Conservation (phyloP, 768 basidiomycete species). For the Suillus hirtellus region DNA sequence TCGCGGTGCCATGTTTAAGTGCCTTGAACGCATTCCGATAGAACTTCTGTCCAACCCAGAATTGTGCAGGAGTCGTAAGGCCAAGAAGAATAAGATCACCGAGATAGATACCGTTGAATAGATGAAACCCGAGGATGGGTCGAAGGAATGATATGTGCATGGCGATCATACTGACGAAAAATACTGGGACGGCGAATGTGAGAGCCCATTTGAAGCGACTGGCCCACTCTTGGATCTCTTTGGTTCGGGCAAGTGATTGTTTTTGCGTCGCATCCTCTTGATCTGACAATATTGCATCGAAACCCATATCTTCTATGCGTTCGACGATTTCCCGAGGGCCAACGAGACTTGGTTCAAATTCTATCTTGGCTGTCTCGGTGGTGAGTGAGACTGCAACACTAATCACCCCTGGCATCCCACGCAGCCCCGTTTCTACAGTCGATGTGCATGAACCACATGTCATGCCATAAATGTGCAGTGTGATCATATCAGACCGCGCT, state of each 20-base stretch:
- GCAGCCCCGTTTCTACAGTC: slow-evolving; percentile 71
- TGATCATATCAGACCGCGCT: slow-evolving; percentile 63
- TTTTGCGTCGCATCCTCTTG: slow-evolving; percentile 82
- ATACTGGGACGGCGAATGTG: slow-evolving; percentile 88
- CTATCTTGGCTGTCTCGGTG: slow-evolving; percentile 71
- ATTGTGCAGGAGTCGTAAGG: slow-evolving; percentile 90
- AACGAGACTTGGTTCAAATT: slow-evolving; percentile 71
- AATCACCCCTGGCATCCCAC: slow-evolving; percentile 69
- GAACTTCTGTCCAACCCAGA: slow-evolving; percentile 87
- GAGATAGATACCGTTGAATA: slow-evolving; percentile 73
- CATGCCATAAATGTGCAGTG: slow-evolving; percentile 88
- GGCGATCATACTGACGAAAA: slow-evolving; percentile 86
- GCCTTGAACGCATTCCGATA: slow-evolving; percentile 91
- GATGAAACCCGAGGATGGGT: slow-evolving; percentile 46
- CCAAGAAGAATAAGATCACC: slow-evolving; percentile 75
- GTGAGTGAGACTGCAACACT: slow-evolving; percentile 73
- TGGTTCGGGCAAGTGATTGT: slow-evolving; percentile 81
- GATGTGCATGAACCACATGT: slow-evolving; percentile 82
- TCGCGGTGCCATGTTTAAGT: slow-evolving; percentile 83
- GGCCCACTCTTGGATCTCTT: slow-evolving; percentile 92
- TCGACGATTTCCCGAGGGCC: slow-evolving; percentile 89
- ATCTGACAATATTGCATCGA: slow-evolving; percentile 84
- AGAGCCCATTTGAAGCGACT: slow-evolving; percentile 72
- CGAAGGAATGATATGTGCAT: slow-evolving; percentile 64
- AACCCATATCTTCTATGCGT: slow-evolving; percentile 84